Evolutionary conservation across 768 basidiomycete genomes (phyloP).

Genomic region (Amyloporia xantha): DNA sequence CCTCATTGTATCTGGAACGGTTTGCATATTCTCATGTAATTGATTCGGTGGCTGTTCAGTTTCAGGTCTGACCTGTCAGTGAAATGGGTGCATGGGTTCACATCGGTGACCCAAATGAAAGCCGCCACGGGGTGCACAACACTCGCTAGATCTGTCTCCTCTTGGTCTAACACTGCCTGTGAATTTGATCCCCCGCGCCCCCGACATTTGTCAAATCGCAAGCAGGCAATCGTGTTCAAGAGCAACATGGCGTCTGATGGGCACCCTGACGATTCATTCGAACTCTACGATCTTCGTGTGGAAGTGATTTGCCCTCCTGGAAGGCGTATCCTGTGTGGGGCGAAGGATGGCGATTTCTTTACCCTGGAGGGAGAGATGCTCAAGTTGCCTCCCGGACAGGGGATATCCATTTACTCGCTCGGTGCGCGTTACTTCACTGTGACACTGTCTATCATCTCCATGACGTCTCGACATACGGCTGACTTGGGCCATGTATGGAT

Average conservation of each 20-base stretch:
- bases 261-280: conserved; percentile 41
- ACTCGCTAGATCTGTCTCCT: too few species aligned
- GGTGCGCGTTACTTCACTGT: conserved; percentile 28
- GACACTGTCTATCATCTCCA: not conserved
- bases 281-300: conserved; percentile 58
- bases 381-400: conserved; percentile 52
- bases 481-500: not conserved
- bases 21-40: too few species aligned
- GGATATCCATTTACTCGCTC: conserved; percentile 64
- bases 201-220: too few species aligned
- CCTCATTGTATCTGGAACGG: too few species aligned
- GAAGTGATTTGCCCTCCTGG: conserved; percentile 56
- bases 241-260: too few species aligned
- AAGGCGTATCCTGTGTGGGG: conserved; percentile 54
- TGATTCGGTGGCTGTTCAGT: too few species aligned
- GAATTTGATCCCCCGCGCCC: too few species aligned
- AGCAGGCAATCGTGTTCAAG: too few species aligned
- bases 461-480: too few species aligned
- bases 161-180: too few species aligned
- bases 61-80: too few species aligned
- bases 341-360: conserved; percentile 58
- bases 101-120: not conserved
- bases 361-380: conserved; percentile 59
- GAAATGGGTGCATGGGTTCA: not conserved
- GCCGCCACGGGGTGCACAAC: not conserved